Base-by-base conservation (phyloP, 331 rosid genomes). In the Phaseolus coccineus region DNA sequence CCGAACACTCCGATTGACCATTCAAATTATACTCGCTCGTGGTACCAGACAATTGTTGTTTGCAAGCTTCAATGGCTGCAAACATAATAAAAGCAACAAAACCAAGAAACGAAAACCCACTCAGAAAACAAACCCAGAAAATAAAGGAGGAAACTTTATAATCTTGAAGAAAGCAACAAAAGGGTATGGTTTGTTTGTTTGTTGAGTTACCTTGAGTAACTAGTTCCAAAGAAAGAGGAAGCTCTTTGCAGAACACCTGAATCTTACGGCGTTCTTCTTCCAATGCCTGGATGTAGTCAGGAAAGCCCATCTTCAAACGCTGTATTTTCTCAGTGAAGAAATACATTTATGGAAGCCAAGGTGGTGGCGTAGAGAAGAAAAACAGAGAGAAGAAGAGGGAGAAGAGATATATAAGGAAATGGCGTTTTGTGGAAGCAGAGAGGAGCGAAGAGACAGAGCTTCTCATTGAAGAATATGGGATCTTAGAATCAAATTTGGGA, bases 181-280 rank as follows among this genome's bases (percentile, higher is more conserved):
- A 22, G 76, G 81, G 86, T n/a, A 1, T 14, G 6, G 8, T 40
- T n/a, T 3, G 13, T 52, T 40, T 4, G 4, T 5, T 35, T 22
- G 3, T 0, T 47, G 42, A 15, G 19, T 47, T 55, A 95, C 99
- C 93, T 83, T 90, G 96, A 0, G 90, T 81, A 15, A 95, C 87
- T 25, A 95, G 93, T 71, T 93, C 92, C 56, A 91, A 76, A 28
- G 97, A 91, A 14, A 93, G 91, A 65, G 99, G 99, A 33, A 95
- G 89, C 79, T 95, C 99, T 27, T 89, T 84, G 67, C 91, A 88
- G 31, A 95, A 93, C 16, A 93, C 90, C 19, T 82, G 91, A 76
- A 95, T 86, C 77, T 95, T 95, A 4, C 30, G 75, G 59, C 83
- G 90, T 74, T 95, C 99, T 46, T 72, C 78, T 68, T 93, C 94